Percentiles rank a stretch among this genome's conserved stretches.
These are phyloP conservation scores for Taphrina populina DNA, from an alignment of 1,139 yeast genomes.

Conservation along the genomic window DNA sequence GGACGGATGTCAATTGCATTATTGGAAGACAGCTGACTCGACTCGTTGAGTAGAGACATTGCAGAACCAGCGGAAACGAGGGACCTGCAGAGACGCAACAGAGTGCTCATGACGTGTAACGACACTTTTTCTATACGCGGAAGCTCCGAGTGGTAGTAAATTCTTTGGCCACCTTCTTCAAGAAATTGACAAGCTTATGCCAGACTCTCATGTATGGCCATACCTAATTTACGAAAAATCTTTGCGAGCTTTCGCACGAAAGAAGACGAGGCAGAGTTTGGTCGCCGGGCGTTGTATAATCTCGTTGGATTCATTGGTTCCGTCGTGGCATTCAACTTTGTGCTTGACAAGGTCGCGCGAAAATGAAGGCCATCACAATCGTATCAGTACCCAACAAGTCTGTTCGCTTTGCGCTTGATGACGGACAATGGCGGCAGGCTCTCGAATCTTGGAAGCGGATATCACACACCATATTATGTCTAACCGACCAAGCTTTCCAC, in stretches of 20 bases:
- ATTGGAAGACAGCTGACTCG: no score
- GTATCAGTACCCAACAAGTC: constrained; percentile 2
- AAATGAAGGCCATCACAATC: constrained; percentile 1
- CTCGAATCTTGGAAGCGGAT: constrained; percentile 8
- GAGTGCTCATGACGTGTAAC: no score
- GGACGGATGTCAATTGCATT: no score
- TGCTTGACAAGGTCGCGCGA: constrained; percentile 1
- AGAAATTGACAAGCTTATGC: no score
- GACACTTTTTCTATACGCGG: no score
- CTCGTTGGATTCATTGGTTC: constrained; percentile 26
- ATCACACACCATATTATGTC: not conserved
- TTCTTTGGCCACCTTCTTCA: no score
- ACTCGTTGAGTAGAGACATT: no score
- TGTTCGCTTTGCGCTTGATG: constrained; percentile 10
- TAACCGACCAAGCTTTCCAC: not conserved
- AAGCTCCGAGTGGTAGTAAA: no score
- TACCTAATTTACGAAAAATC: constrained; percentile 30
- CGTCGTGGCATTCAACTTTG: constrained; percentile 9
- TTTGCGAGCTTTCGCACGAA: constrained; percentile 19
- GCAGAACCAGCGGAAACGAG: no score
- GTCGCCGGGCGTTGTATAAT: constrained; percentile 20
- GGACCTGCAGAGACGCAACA: no score
- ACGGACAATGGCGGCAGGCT: constrained; percentile 3
- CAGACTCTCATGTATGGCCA: constrained; percentile 24
- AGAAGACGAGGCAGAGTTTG: constrained; percentile 30